Conservation (phyloP, 2,329 filamentous ascomycete species). For the Claviceps citrina region DNA sequence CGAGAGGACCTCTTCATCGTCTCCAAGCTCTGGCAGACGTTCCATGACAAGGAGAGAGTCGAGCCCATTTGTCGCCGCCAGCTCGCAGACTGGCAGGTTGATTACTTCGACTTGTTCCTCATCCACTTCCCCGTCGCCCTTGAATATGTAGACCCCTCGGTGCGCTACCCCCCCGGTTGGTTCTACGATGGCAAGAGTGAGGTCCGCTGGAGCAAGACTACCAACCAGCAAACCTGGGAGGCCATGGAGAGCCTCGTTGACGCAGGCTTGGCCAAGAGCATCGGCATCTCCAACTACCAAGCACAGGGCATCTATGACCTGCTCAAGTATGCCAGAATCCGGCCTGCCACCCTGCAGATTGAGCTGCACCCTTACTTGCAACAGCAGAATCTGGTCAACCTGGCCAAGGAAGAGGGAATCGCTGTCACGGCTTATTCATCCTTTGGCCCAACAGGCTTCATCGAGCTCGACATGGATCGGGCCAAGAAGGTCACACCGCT, state of each 20-base stretch:
- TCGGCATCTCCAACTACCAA: constrained; percentile 76
- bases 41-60: constrained; percentile 67
- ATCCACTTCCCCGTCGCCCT: constrained; percentile 82
- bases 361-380: constrained; percentile 84
- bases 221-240: constrained; percentile 67
- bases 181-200: constrained; percentile 46
- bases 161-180: constrained; percentile 71
- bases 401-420: constrained; percentile 55
- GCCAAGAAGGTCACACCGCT: constrained; percentile 46
- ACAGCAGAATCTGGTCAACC: constrained; percentile 54
- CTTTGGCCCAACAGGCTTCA: constrained; percentile 65
- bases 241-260: constrained; percentile 65
- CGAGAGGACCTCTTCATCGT: constrained; percentile 82
- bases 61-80: constrained; percentile 62
- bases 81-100: constrained; percentile 67
- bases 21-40: constrained; percentile 86
- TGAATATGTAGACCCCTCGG: constrained; percentile 67
- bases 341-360: constrained; percentile 66
- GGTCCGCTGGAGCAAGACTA: constrained; percentile 49
- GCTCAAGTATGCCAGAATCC: constrained; percentile 59
- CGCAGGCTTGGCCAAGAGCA: constrained; percentile 51
- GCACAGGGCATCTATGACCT: constrained; percentile 63
- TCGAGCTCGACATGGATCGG: constrained; percentile 55
- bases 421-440: constrained; percentile 70
- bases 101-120: constrained; percentile 82